Percentiles rank a stretch among this genome's conserved stretches.
These are phyloP conservation scores for Eugenia klotzschiana DNA, from an alignment of 441 rosid species.

Conservation along the genomic window DNA sequence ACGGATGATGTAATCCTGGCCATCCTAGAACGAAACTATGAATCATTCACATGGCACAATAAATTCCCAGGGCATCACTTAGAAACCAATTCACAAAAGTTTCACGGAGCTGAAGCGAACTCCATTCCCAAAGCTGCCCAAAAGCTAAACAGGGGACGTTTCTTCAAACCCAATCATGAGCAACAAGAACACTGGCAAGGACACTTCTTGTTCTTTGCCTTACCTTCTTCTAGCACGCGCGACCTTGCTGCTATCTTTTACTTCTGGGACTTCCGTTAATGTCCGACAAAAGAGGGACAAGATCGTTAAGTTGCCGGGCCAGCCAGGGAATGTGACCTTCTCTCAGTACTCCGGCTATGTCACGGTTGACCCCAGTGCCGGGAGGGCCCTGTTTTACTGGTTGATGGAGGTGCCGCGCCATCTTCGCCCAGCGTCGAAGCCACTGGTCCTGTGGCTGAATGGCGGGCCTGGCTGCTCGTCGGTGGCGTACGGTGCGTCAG, in stretches of 20 bases:
- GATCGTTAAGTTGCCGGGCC: slow-evolving; percentile 49
- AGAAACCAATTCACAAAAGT: neutral
- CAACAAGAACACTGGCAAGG: neutral
- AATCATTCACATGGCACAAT: neutral
- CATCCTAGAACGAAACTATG: neutral
- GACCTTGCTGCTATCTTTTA: neutral
- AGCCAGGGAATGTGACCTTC: slow-evolving; percentile 46
- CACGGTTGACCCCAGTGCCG: slow-evolving; percentile 31
- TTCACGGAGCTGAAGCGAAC: neutral
- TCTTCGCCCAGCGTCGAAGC: slow-evolving; percentile 20
- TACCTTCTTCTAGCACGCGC: neutral
- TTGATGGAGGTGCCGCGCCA: slow-evolving; percentile 25
- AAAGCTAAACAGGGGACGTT: neutral
- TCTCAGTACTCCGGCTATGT: slow-evolving; percentile 68
- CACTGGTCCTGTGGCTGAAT: slow-evolving; percentile 70
- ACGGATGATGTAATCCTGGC: neutral
- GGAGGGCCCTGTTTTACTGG: slow-evolving; percentile 80
- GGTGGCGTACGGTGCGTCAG: slow-evolving; percentile 43
- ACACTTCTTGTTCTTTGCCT: neutral
- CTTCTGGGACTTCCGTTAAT: neutral
- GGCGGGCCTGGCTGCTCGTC: slow-evolving; percentile 75
- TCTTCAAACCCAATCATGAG: neutral
- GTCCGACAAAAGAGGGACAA: slow-evolving; percentile 29
- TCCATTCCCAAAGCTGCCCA: neutral
- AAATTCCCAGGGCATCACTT: neutral